Base-by-base conservation (phyloP, 257 asterid species). In the Anisodus acutangulus region DNA sequence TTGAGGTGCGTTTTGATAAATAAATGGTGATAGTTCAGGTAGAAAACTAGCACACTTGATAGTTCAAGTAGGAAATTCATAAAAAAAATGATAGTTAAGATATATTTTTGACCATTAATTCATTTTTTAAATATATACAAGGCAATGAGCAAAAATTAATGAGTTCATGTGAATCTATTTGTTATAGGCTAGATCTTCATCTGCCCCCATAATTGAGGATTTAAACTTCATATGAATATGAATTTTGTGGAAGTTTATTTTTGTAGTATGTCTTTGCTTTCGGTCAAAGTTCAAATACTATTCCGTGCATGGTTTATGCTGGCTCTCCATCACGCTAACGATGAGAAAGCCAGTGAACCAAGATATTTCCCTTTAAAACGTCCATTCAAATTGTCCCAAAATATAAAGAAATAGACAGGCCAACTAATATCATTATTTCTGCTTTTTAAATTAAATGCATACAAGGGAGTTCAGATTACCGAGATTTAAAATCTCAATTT, bases 351-450 rank as follows among this genome's bases (percentile, higher is more conserved):
- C 15, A 26, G 7, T 53, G 22, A 49, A 74, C 1, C 12, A 13
- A 26, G 43, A 22, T 22, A 53, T 51, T 76, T 76, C 3, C 26
- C 62, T 41, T 51, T 26, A 53, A 8, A 51, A 53, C 37, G 12
- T 76, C 47, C 26, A 12, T 6, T 54, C 12, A 26, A 4, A 51
- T 17, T 2, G 8, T 22, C 62, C 64, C 26, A 78, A 78, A 78
- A 51, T 22, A 76, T 7, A 6, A 41, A 31, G 26, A 76, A 53
- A 53, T 4, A 78, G 81, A 78, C 81, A 13, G 31, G 8, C 47
- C 81, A 78, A n/a, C 26, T 78, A 76, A 51, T 53, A 22, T 12
- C 63, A 78, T 26, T 78, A 51, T 53, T 22, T 53, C 49, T 13
- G 26, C 45, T 26, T 26, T 76, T 47, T 47, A 22, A 53, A 26